Evolutionary conservation across 352 stramenopile genomes (phyloP).

Genomic region (Globisporangium cylindrosporum): DNA sequence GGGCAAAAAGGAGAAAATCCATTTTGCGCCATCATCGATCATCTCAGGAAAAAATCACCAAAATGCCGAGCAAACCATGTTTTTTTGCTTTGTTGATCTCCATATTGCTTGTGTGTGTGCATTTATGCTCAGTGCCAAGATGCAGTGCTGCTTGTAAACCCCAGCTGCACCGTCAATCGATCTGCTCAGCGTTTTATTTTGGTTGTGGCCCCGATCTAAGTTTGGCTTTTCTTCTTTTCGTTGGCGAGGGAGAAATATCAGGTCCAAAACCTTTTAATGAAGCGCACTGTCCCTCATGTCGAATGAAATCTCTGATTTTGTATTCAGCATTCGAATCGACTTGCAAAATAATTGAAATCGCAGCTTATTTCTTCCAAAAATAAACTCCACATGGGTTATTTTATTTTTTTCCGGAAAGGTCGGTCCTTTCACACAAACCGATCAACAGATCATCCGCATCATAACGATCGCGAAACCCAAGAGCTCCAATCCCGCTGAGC

Average conservation of each 20-base stretch:
- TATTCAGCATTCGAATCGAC: neutral
- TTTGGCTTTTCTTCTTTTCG: neutral
- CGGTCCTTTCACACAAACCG: neutral
- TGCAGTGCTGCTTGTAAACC: too few relatives aligned
- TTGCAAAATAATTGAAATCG: neutral
- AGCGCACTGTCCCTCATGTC: neutral
- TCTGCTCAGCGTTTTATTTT: neutral
- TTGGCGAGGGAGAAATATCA: neutral
- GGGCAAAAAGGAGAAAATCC: neutral
- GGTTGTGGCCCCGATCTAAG: neutral
- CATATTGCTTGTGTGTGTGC: too few relatives aligned
- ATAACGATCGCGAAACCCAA: slow-evolving; percentile 11
- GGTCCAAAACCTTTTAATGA: neutral
- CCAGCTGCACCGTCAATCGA: neutral
- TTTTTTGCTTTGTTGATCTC: too few relatives aligned
- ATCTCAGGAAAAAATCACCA: neutral
- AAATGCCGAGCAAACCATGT: neutral
- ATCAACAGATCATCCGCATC: neutral
- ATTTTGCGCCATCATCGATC: neutral
- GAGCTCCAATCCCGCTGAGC: neutral
- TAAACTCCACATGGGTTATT: neutral
- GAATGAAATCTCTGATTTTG: neutral
- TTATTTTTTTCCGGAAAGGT: neutral
- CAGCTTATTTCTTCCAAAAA: neutral
- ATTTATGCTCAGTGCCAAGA: too few relatives aligned